Percentiles rank a stretch among this genome's conserved stretches.
phyloP scores from a whole-genome alignment of 1,284 basidiomycete genomes.

The Ganoderma boninense region DNA sequence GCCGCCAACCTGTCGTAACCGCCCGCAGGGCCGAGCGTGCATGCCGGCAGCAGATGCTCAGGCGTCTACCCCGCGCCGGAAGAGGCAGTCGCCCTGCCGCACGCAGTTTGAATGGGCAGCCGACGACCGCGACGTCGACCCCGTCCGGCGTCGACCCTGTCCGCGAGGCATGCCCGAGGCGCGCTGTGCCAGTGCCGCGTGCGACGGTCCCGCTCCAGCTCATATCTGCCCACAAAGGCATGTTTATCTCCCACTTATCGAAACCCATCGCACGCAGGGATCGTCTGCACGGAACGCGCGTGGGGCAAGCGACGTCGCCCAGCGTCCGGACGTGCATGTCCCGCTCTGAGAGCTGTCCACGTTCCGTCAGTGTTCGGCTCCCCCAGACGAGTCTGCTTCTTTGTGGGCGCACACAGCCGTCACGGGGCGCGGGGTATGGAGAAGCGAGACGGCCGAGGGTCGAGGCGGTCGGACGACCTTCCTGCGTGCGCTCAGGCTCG shows the following conservation, averaged over 20 bases:
- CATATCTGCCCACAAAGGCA: slow-evolving; percentile 16
- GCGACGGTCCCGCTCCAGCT: slow-evolving; percentile 6
- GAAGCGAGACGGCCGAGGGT: neutral
- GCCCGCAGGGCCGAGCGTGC: neutral
- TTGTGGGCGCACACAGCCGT: neutral
- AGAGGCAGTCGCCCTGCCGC: slow-evolving; percentile 14
- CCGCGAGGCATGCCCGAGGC: slow-evolving; percentile 15
- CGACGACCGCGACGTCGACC: neutral
- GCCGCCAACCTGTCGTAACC: neutral
- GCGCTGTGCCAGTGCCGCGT: slow-evolving; percentile 8
- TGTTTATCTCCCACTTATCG: slow-evolving; percentile 29
- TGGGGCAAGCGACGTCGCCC: neutral
- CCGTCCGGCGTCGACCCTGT: slow-evolving; percentile 6
- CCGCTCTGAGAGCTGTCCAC: neutral
- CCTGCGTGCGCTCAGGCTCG: neutral
- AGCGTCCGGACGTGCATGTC: neutral
- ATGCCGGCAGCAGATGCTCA: slow-evolving; percentile 5
- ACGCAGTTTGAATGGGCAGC: neutral
- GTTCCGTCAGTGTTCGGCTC: neutral
- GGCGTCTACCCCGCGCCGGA: slow-evolving; percentile 7
- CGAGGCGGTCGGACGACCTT: neutral
- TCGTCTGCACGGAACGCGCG: neutral
- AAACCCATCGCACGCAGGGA: slow-evolving; percentile 19
- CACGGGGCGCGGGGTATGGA: neutral
- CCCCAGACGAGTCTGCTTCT: neutral